Evolutionary conservation across 1,139 yeast species (phyloP), one percentile per base, ranked within the genome.

Genomic region (Taiozyma onychis): DNA sequence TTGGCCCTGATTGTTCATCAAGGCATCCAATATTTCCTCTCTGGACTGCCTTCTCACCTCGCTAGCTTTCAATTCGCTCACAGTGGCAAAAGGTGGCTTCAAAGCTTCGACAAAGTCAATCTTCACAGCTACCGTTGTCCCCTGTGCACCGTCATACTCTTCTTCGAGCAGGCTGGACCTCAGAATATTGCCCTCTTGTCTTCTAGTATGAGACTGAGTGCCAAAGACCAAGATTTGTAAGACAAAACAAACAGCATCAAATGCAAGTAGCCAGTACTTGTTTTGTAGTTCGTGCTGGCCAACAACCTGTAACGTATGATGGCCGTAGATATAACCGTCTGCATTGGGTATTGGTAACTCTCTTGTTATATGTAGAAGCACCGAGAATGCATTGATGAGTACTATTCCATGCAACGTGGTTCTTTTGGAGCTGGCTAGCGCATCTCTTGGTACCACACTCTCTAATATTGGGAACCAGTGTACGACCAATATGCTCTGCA

Each of bases 241-340:
- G 34, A 51, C 51, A 13, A 60, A 53, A 3, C 60, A 43, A 16
- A 48, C 39, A 4, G 47, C 6, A 44, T 61, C 65, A 3, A 55
- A 34, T 1, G 18, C 44, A 2, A 50, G 39, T 3, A 61, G 44
- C 51, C 50, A 55, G 7, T 48, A 50, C 24, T 54, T 58, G 22
- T 44, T 48, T 1, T 47, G n/a, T 1, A 61, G 41, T 37, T 55
- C 60, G 2, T 18, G 9, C 35, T 60, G 57, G 1, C 65, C 65
- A 28, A 61, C 59, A 3, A 50, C 35, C 37, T 61, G 63, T 11
- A 61, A 24, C 4, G 59, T 53, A 35, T 55, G 59, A 22, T 61
- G 64, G 0, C 65, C 65, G 44, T 54, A 60, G 1, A 61, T 45
- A 44, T 44, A 61, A 3, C 63, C 63, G 42, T 55, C 60, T 1